Base-by-base conservation (phyloP, 2,329 filamentous ascomycete genomes). In the Zymoseptoria ardabiliae region DNA sequence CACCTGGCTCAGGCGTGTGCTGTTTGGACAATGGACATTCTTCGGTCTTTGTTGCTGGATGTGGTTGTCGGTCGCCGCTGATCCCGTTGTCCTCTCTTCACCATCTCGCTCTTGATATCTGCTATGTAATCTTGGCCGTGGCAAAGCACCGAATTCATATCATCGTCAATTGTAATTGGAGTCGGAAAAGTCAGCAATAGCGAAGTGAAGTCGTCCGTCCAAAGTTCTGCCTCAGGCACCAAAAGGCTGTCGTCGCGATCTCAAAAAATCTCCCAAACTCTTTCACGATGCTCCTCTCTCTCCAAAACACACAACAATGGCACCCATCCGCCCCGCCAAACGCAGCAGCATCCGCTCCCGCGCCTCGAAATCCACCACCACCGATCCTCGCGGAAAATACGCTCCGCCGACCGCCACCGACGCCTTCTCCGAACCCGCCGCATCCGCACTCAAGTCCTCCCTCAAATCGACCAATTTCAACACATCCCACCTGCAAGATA, bases 311-410 rank as follows among this genome's bases (percentile, higher is more conserved):
- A 19, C 28, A 50, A 57, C 58, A 50, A 64, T 64, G 62, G 62
- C 62, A 13, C 62, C 62, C 11, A 59, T 63, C 6, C 53, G 54
- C 21, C 41, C 59, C 13, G 59, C 59, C 20, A 54, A 62, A 10
- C 60, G 62, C 48, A 54, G 55, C n/a, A 56, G 55, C 19, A 54
- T 58, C 21, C 65, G 65, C 23, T 50, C 61, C 8, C 61, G 62
- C 21, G 59, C 59, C 22, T 56, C 57, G 2, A 60, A 59, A n/a
- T 61, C 62, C 8, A 35, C 59, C 13, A 53, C 58, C 3, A 48
- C 57, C 10, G 60, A 66, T 50, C 64, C 60, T 6, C 63, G 64
- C 17, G 66, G 66, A 17, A 66, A 59, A 56, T 68, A 68, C 50
- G 66, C 65, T 2, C 63, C 65, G 3, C 65, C 65, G 11, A 49